Base-by-base conservation (phyloP, 805 yeast genomes). In the Grigorovia transvaalensis region DNA sequence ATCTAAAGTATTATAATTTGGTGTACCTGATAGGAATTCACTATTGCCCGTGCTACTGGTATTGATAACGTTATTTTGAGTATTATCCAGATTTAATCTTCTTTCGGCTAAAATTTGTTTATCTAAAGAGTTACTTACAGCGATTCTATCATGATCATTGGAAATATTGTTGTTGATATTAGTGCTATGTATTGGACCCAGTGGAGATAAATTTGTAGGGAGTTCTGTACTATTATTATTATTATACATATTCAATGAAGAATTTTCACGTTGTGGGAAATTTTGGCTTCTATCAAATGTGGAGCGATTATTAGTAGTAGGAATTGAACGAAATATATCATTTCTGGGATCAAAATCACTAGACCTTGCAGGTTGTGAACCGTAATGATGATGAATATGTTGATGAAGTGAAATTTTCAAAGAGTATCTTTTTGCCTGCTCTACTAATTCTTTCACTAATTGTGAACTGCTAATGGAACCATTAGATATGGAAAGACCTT, bases 301-400 rank as follows among this genome's bases (percentile, higher is more conserved):
- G 20, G 51, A 45, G 15, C 47, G 43, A 12, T 42, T 42, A n/a
- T 33, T 48, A 17, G 20, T 42, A n/a, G 43, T 48, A 17, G 20
- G 38, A 6, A n/a, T 20, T 29, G 46, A 23, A 15, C 46, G 50
- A 20, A 44, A 29, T 13, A 29, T 43, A 17, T 43, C 30, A 45
- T 20, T 38, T 20, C 40, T 44, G 18, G 35, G 40, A 33, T 49
- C 51, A 23, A 45, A 49, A 17, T 44, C 48, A 40, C 38, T 49
- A n/a, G 23, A 44, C 35, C 43, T 49, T 23, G 40, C 9, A 7
- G 38, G 17, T 13, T 45, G 27, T 4, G 51, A 44, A 9, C 56
- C 73, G 66, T 84, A 83, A 66, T 85, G 89, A 63, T 87, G 87
- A 66, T 86, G 91, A 46, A 85, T 81, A 65, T 87, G 96, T 64